Percentiles rank a stretch among this genome's conserved stretches.
These are phyloP conservation scores for Fusarium sp. DNA, from an alignment of 2,329 filamentous ascomycete species.

Conservation along the genomic window DNA sequence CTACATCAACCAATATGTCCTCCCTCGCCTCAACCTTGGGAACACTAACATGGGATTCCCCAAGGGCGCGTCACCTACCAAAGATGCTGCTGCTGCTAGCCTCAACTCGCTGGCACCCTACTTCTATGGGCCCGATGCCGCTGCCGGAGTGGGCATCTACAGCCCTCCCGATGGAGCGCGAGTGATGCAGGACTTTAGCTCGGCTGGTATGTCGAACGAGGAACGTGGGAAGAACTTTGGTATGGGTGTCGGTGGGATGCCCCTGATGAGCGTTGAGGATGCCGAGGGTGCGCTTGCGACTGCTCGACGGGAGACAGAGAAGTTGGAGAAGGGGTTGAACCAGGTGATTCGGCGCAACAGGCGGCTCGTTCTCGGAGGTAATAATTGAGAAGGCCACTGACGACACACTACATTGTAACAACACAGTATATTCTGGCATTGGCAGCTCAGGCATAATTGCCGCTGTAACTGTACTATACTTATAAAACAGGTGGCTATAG, in stretches of 20 bases:
- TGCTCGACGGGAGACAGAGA: conserved; percentile 68
- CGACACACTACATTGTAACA: not conserved
- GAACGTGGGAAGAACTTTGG: conserved; percentile 46
- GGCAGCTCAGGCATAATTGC: not conserved
- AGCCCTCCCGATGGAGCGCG: conserved; percentile 50
- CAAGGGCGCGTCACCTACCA: conserved; percentile 51
- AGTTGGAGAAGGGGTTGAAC: conserved; percentile 68
- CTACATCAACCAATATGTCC: conserved; percentile 75
- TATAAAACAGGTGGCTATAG: not conserved
- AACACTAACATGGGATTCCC: conserved; percentile 56
- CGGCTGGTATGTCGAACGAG: conserved; percentile 42
- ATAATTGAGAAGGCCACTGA: conserved; percentile 31
- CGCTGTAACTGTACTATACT: conserved; percentile 11
- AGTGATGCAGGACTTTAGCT: conserved; percentile 49
- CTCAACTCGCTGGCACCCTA: conserved; percentile 65
- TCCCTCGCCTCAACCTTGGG: conserved; percentile 66
- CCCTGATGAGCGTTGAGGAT: conserved; percentile 69
- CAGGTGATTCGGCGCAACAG: conserved; percentile 68
- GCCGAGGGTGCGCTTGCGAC: conserved; percentile 64
- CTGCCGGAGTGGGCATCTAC: conserved; percentile 56
- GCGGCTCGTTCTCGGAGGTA: conserved; percentile 57
- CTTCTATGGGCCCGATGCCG: conserved; percentile 61
- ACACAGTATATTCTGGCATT: not conserved
- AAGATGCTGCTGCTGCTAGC: conserved; percentile 59
- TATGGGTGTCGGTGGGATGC: conserved; percentile 54